These are phyloP conservation scores for Sonneratia caseolaris DNA, from an alignment of 345 rosid genomes.

Conservation along the genomic window DNA sequence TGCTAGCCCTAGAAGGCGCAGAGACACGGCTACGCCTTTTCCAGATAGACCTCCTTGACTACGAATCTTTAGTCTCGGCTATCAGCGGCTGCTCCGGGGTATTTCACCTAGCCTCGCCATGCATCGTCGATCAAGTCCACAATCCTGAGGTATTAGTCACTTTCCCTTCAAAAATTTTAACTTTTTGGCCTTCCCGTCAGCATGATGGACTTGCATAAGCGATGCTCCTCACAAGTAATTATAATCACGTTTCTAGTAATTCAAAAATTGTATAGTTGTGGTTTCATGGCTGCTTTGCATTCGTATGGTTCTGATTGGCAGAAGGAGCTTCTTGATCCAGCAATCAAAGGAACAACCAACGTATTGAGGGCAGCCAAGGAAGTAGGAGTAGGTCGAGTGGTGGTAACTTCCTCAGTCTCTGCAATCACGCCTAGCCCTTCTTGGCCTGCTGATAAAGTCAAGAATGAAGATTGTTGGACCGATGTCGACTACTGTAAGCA, in stretches of 20 bases:
- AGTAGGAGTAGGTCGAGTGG: conserved; percentile 69
- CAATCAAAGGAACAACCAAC: conserved; percentile 70
- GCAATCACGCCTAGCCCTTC: conserved; percentile 74
- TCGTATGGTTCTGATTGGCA: conserved; percentile 8
- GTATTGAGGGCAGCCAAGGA: conserved; percentile 72
- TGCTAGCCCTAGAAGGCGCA: conserved; percentile 67
- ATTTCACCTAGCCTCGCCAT: conserved; percentile 91
- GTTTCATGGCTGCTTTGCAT: neutral
- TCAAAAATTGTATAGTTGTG: neutral
- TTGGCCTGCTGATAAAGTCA: conserved; percentile 73
- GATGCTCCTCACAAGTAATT: no score
- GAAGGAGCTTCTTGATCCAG: conserved; percentile 79
- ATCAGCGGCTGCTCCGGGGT: conserved; percentile 65
- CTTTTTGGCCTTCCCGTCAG: neutral
- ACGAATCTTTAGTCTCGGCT: conserved; percentile 55
- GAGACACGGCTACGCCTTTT: conserved; percentile 65
- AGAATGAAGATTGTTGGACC: conserved; percentile 78
- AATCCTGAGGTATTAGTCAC: conserved; percentile 55
- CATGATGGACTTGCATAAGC: neutral
- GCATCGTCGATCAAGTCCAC: conserved; percentile 58
- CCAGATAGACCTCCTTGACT: conserved; percentile 79
- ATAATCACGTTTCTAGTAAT: neutral
- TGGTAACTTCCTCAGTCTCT: conserved; percentile 71
- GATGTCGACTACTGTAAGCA: conserved; percentile 61
- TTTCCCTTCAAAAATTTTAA: neutral